A percentile compares a stretch with the other conserved stretches of the same genome.
Evolutionary conservation across 139 green algal species (phyloP).

Genomic region (Yamagishiella unicocca): DNA sequence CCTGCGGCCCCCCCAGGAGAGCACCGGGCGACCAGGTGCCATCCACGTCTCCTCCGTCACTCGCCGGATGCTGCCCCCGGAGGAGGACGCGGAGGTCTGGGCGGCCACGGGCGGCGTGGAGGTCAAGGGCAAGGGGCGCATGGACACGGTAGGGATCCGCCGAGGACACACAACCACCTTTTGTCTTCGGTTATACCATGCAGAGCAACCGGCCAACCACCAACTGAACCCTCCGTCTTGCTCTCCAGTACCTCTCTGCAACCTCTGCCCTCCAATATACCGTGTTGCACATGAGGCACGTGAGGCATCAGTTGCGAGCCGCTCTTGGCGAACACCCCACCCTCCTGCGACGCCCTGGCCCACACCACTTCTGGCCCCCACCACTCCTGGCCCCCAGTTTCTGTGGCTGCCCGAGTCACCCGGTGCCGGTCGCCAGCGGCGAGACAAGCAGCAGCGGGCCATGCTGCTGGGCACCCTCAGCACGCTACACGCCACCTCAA

Average conservation of each 20-base stretch:
- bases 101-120: conserved; percentile 43
- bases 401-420: conserved; percentile 1
- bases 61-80: conserved; percentile 8
- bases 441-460: conserved; percentile 23
- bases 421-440: neutral
- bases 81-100: conserved; percentile 20
- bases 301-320: no score
- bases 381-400: neutral
- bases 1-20: neutral
- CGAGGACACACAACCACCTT: no score
- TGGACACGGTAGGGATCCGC: conserved; percentile 55
- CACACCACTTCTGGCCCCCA: neutral
- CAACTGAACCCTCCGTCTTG: no score
- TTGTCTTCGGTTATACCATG: no score
- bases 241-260: neutral
- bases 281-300: no score
- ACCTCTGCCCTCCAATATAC: neutral
- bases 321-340: no score
- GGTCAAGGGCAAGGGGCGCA: conserved; percentile 65
- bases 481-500: neutral
- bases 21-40: conserved; percentile 48
- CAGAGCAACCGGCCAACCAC: no score
- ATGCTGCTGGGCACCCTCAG: conserved; percentile 33
- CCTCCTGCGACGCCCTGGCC: neutral
- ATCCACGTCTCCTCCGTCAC: conserved; percentile 51